Base-by-base conservation (phyloP, 768 basidiomycete species). In the Boletellus emodensis region DNA sequence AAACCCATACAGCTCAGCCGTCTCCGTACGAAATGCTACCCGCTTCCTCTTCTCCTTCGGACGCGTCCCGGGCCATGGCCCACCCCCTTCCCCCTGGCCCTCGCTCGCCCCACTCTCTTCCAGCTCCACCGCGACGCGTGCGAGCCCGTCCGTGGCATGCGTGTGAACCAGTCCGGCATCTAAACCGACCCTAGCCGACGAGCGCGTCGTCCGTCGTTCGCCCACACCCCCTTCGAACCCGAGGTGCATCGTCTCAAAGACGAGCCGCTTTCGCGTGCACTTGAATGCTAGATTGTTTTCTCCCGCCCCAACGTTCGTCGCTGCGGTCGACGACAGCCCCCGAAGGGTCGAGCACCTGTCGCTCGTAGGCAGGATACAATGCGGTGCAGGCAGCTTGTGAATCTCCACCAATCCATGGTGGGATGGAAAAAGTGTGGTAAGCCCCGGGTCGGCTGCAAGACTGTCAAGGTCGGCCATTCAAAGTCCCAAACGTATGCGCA, bases 211-310 rank as follows among this genome's bases (percentile, higher is more conserved):
- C 54, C 85, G 78, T 43, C 90, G 75, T 64, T 89, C 88, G 12
- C 80, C 75, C 24, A 91, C 81, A 14, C 92, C 88, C n/a, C 92
- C 87, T 65, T 94, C 89, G 34, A 90, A 73, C 64, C 88, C 85
- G 22, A 95, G 73, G 68, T 95, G 92, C 51, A 97, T 72, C 22
- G 93, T 97, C 72, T 97, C 95, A 58, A 98, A 81, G 18, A 94
- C 72, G 49, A 97, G 76, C 44, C 92, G 74, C 64, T 89, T 92
- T 59, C 94, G 76, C 61, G 85, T 96, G 61, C 90, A 88, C 65
- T 85, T 89, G 78, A 98, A 99, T 12, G 88, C 93, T 8, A 99
- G 77, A 61, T 98, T 97, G 70, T 98, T 98, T 66, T 97, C 94
- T 8, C 94, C 89, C n/a, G 83, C 82, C 0, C 84, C 85, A 7